Evolutionary conservation across 2,329 filamentous ascomycete species (phyloP), one percentile per base, ranked within the genome.

Genomic region (Rhinocladiella mackenziei): DNA sequence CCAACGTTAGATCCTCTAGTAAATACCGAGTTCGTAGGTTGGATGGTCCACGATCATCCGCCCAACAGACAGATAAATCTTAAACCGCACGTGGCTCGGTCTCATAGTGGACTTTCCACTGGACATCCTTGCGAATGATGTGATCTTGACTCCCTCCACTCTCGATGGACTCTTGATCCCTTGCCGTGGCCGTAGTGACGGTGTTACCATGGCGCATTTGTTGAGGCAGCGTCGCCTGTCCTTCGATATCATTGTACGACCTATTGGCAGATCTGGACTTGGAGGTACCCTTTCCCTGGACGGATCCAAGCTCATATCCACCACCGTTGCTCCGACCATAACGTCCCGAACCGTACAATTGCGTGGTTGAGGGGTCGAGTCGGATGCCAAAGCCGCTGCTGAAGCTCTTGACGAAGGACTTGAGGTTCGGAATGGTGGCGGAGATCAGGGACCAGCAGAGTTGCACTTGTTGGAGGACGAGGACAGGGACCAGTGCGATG

Each of bases 401-500:
- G 57, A 69, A 68, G 35, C 59, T 60, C 19, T 65, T 60, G 10
- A 68, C 64, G 43, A 69, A 69, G 4, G 64, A 61, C 44, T 67
- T 68, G 20, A 68, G 57, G 17, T 67, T 68, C 3, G 66, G 65
- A 10, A 70, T 57, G 0, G 67, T 71, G 28, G 65, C 64, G 0
- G 64, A 58, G 45, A 68, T 67, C 18, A 71, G 58, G 11, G 65
- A 65, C 55, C 63, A 67, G 22, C 65, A 62, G 17, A 70, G 57
- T 28, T 70, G 57, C 29, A 66, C 58, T 41, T 66, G 60, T 13
- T 65, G 62, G 44, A 61, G 58, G 39, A 69, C 61, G 19, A 60
- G 50, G 3, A 62, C 56, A 13, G 63, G 48, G 2, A 62, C 60
- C 25, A 62, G 55, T 35, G 55, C 53, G 10, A 68, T 52, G 4